A percentile compares a stretch with the other conserved stretches of the same genome.
phyloP scores from a whole-genome alignment of 495 filamentous ascomycete genomes.

The Aspergillus cavernicola region DNA sequence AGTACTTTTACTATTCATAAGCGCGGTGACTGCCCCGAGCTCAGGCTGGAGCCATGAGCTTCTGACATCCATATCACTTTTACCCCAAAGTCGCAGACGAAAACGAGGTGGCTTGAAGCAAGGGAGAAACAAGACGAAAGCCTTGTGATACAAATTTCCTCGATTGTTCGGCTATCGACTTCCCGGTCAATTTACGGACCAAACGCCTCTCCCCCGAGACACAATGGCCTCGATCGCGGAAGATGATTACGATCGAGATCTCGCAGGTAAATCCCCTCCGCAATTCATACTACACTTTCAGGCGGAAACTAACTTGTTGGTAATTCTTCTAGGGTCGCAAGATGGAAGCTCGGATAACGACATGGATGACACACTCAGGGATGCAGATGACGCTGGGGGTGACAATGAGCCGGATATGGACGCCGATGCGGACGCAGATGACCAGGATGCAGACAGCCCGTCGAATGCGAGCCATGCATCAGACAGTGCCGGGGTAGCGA shows the following conservation, averaged over 20 bases:
- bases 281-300: neutral
- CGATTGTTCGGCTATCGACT: neutral
- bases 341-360: constrained; percentile 69
- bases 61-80: constrained; percentile 1
- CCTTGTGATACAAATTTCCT: neutral
- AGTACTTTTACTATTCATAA: neutral
- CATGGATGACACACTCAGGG: constrained; percentile 64
- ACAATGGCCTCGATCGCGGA: constrained; percentile 36
- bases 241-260: constrained; percentile 56
- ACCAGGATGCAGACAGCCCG: constrained; percentile 56
- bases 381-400: constrained; percentile 54
- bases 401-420: constrained; percentile 67
- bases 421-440: constrained; percentile 54
- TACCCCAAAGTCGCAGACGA: neutral
- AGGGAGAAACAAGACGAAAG: constrained; percentile 1
- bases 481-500: constrained; percentile 31
- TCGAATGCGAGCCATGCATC: constrained; percentile 48
- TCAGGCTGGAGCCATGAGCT: constrained; percentile 6
- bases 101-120: neutral
- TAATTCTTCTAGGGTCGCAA: constrained; percentile 45
- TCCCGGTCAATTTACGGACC: neutral
- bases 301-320: constrained; percentile 1
- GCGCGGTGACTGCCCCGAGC: neutral
- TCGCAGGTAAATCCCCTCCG: constrained; percentile 39
- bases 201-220: neutral